Conservation (phyloP, 2,329 filamentous ascomycete genomes). For the Aspergillus fischeri region DNA sequence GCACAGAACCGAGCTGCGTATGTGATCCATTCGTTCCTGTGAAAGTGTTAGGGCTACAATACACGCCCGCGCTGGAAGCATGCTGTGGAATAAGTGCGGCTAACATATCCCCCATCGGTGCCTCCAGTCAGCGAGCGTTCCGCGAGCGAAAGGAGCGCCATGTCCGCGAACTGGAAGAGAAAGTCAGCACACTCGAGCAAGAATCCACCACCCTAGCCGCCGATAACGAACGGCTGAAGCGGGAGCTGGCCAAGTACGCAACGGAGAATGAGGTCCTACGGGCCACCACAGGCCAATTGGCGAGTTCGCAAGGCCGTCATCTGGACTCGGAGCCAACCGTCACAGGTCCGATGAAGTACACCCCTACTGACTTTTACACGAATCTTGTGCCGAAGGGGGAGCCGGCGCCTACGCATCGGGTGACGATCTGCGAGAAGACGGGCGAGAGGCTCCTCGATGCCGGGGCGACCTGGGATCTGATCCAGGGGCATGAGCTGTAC, state of each 20-base stretch:
- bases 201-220: constrained; percentile 67
- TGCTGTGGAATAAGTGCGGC: not conserved
- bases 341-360: constrained; percentile 67
- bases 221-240: constrained; percentile 83
- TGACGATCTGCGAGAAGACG: constrained; percentile 58
- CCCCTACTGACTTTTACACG: constrained; percentile 67
- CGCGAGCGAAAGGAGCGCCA: constrained; percentile 93
- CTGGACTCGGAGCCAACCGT: constrained; percentile 42
- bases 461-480: constrained; percentile 83
- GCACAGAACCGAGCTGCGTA: constrained; percentile 71
- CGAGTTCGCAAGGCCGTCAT: constrained; percentile 33
- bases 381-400: constrained; percentile 52
- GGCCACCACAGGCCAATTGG: constrained; percentile 58
- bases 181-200: constrained; percentile 72
- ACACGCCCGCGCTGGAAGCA: not conserved
- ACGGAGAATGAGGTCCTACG: constrained; percentile 93
- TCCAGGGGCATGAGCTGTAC: constrained; percentile 75
- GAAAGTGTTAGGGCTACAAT: not conserved
- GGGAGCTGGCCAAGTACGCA: constrained; percentile 74
- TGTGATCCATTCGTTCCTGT: constrained; percentile 26
- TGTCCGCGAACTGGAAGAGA: constrained; percentile 86
- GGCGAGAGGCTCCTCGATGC: constrained; percentile 69
- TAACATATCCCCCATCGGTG: not conserved
- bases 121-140: constrained; percentile 80
- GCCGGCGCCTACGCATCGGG: constrained; percentile 58